Percentiles rank a stretch among this genome's conserved stretches.
These are phyloP conservation scores for Pseudogymnoascus sp. DNA, from an alignment of 2,329 filamentous ascomycete genomes.

Conservation along the genomic window DNA sequence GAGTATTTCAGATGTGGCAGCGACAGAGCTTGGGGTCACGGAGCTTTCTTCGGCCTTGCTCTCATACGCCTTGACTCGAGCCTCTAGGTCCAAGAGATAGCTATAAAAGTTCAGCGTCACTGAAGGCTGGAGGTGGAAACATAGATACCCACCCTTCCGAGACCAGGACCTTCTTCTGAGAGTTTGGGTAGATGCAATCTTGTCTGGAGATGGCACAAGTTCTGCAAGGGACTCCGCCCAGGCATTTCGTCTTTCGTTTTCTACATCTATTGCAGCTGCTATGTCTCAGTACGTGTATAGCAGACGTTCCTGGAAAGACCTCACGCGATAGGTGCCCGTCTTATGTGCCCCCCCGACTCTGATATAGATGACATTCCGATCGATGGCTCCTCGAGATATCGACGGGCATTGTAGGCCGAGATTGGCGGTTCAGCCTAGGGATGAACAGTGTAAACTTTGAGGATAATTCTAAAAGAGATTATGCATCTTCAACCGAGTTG, in stretches of 20 bases:
- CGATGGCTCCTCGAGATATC: constrained; percentile 5
- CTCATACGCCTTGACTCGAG: constrained; percentile 17
- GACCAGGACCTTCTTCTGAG: constrained; percentile 17
- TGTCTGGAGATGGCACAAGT: constrained; percentile 13
- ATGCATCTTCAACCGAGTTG: neutral
- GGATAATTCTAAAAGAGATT: neutral
- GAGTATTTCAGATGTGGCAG: neutral
- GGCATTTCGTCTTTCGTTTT: constrained; percentile 21
- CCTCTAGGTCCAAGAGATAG: constrained; percentile 17
- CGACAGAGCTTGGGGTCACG: constrained; percentile 1
- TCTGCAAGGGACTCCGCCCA: constrained; percentile 16
- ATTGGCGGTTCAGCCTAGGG: neutral
- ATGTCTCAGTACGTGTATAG: neutral
- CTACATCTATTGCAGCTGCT: constrained; percentile 20
- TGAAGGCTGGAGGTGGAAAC: neutral
- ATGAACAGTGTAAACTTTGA: neutral
- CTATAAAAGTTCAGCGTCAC: constrained; percentile 10
- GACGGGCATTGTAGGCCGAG: constrained; percentile 3
- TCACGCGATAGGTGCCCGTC: constrained; percentile 1
- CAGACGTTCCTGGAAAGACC: neutral
- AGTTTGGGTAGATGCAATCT: constrained; percentile 18
- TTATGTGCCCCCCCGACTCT: neutral
- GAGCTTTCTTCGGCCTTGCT: constrained; percentile 4
- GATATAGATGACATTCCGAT: constrained; percentile 1
- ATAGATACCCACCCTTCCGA: constrained; percentile 15